Evolutionary conservation across 768 basidiomycete species (phyloP), one percentile per base, ranked within the genome.

Genomic region (Termitomyces sp.): DNA sequence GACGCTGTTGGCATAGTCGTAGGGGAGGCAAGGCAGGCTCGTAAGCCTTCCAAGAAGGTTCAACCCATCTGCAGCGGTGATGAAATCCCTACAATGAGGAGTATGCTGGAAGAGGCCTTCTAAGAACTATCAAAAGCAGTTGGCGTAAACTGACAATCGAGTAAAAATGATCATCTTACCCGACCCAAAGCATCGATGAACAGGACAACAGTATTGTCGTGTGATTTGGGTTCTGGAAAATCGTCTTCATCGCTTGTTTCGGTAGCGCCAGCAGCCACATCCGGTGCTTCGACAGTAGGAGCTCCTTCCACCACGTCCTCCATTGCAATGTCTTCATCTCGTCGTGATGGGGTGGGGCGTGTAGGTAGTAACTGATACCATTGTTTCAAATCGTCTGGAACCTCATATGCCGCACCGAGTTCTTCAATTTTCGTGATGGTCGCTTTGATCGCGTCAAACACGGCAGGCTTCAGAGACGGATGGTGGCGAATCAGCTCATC

Each of bases 401-500:
- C 75, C 7, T 71, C 71, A 59, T 80, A 92, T 2, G 75, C 68
- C 47, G 79, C 80, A 10, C 92, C 95, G 3, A 90, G 71, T 45
- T 85, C 83, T 68, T 93, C 88, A 34, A 97, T 85, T 69, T 81
- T 83, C 58, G 78, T 73, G 61, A 98, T 73, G 7, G 89, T 85
- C 1, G 81, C 75, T 57, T 85, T 86, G 59, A 95, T 72, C 1
- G 90, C 83, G 14, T 89, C 84, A 60, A 96, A 90, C 16, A 98
- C 86, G 23, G 87, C 71, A 2, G 80, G 69, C 69, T 93, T 96
- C 46, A 99, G 77, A 1, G 82, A 78, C 3, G 97, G 97, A 70
- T 99, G 97, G 66, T 99, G 97, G 5, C 97, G 85, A 58, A 96
- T 87, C 57, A 99, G 86, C 67, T 99, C 97, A 64, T 99, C 97